These are phyloP conservation scores for Sonneratia alba DNA, from an alignment of 345 rosid species.

Conservation along the genomic window DNA sequence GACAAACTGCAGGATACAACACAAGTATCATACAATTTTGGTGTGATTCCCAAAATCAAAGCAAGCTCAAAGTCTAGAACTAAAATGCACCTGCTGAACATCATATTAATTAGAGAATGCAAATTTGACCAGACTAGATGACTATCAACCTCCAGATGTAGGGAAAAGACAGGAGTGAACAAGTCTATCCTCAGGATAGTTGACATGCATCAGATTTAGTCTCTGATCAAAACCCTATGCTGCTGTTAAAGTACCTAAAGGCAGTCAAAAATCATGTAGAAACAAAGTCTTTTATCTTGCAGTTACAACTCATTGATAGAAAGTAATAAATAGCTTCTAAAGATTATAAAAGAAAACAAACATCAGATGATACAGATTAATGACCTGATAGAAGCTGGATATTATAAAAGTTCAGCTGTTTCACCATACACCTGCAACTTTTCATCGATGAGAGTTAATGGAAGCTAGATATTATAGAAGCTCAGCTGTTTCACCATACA, in stretches of 20 bases:
- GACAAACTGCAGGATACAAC: background rate
- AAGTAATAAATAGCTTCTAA: background rate
- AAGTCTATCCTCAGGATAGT: background rate
- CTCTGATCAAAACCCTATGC: background rate
- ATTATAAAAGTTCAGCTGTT: slow-evolving; percentile 56
- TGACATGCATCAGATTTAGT: background rate
- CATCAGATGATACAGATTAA: background rate
- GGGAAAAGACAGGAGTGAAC: background rate
- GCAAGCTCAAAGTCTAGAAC: slow-evolving; percentile 64
- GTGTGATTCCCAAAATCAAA: slow-evolving; percentile 90
- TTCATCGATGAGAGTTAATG: slow-evolving; percentile 27
- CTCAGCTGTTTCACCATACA: slow-evolving; percentile 34
- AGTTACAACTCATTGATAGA: background rate
- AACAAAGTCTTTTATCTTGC: background rate
- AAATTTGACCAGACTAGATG: background rate
- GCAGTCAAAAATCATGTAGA: background rate
- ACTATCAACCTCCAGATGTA: background rate
- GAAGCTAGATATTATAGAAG: slow-evolving; percentile 64
- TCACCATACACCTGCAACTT: slow-evolving; percentile 54
- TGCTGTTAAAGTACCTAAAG: background rate
- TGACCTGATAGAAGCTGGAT: slow-evolving; percentile 69
- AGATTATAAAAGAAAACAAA: background rate
- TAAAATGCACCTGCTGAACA: slow-evolving; percentile 65
- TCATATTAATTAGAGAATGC: background rate
- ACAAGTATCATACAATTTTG: slow-evolving; percentile 40